phyloP scores from a whole-genome alignment of 2,329 filamentous ascomycete genomes.

The Fusarium sp. region DNA sequence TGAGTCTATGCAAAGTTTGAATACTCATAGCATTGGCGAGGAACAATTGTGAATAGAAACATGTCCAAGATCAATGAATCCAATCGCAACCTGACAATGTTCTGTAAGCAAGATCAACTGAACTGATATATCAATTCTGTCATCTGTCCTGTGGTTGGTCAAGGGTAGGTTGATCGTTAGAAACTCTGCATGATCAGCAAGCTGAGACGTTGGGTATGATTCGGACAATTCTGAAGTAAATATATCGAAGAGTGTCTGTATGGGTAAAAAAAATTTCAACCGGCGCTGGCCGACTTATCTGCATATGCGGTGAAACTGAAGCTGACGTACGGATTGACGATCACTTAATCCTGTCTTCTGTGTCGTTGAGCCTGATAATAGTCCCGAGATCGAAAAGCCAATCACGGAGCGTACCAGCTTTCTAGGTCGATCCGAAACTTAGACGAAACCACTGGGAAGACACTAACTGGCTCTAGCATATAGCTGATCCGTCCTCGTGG shows the following conservation, averaged over 20 bases:
- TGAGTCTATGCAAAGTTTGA: neutral
- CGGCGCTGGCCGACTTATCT: neutral
- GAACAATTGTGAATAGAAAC: neutral
- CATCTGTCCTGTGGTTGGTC: neutral
- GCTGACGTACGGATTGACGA: neutral
- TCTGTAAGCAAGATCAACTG: neutral
- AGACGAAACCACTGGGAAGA: slow-evolving; percentile 9
- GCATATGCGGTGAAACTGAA: neutral
- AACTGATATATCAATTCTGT: neutral
- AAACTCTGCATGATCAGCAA: neutral
- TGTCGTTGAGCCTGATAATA: slow-evolving; percentile 1
- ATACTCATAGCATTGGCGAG: neutral
- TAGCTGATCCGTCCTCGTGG: slow-evolving; percentile 7
- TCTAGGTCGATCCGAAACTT: slow-evolving; percentile 10
- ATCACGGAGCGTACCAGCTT: slow-evolving; percentile 4
- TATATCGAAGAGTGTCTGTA: neutral
- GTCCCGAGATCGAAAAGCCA: slow-evolving; percentile 2
- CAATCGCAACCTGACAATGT: neutral
- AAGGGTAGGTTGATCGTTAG: neutral
- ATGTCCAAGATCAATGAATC: neutral
- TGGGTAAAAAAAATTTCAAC: neutral
- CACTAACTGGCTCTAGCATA: slow-evolving; percentile 14
- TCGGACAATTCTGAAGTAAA: slow-evolving; percentile 6
- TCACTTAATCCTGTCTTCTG: slow-evolving; percentile 2
- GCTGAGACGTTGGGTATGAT: neutral